phyloP scores from a whole-genome alignment of 2,329 filamentous ascomycete species.

The Penicillium sp. region DNA sequence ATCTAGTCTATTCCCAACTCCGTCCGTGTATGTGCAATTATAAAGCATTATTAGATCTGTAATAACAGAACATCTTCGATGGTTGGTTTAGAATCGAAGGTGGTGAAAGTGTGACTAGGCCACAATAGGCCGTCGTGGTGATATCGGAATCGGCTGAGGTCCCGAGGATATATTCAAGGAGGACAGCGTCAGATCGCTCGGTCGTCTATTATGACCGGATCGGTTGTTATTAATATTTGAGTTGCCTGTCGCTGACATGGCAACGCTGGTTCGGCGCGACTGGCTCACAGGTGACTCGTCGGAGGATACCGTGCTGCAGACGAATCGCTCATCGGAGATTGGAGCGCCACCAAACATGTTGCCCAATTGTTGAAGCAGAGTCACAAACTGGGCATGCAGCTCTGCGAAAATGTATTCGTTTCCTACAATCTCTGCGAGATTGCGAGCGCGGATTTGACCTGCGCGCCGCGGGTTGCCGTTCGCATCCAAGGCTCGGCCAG shows the following conservation, averaged over 20 bases:
- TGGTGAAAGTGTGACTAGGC: conserved; percentile 21
- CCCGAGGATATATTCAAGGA: conserved; percentile 31
- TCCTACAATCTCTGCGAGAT: conserved; percentile 56
- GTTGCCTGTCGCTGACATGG: conserved; percentile 15
- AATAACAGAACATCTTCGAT: conserved; percentile 3
- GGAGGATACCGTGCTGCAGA: conserved; percentile 36
- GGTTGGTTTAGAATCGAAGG: neutral
- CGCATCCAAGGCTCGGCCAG: conserved; percentile 53
- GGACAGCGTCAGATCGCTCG: conserved; percentile 30
- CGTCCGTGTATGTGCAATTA: conserved; percentile 8
- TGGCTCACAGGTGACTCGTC: conserved; percentile 20
- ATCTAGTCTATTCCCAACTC: conserved; percentile 12
- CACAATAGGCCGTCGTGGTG: conserved; percentile 31
- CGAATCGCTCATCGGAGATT: conserved; percentile 39
- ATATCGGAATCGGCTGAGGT: conserved; percentile 37
- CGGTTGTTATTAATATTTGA: conserved; percentile 18
- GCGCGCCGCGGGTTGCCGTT: conserved; percentile 52
- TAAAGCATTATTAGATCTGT: conserved; percentile 5
- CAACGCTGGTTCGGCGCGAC: conserved; percentile 24
- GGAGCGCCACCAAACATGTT: conserved; percentile 43
- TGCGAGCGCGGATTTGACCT: conserved; percentile 53
- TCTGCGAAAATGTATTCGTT: conserved; percentile 57
- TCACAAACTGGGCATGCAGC: conserved; percentile 52
- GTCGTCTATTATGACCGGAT: conserved; percentile 21
- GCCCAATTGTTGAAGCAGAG: conserved; percentile 46